Percentiles rank a stretch among this genome's conserved stretches.
Conservation (phyloP, 352 stramenopile species). For the Phytophthora kernoviae region DNA sequence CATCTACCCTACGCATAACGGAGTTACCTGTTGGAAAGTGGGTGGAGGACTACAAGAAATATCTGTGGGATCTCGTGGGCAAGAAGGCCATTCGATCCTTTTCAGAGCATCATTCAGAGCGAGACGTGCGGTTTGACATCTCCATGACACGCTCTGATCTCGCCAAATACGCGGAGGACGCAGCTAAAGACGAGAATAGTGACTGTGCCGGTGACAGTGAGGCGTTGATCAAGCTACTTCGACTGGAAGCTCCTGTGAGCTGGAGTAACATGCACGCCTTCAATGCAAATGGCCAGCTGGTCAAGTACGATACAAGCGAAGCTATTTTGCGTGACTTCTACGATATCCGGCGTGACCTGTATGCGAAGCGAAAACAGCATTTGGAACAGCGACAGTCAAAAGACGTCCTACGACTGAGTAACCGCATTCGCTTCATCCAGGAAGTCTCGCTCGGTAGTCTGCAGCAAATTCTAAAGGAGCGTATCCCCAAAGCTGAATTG, state of each 20-base stretch:
- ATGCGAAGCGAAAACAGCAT: conserved; percentile 83
- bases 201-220: conserved; percentile 30
- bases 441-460: conserved; percentile 94
- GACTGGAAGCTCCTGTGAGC: conserved; percentile 93
- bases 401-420: conserved; percentile 91
- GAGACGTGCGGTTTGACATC: conserved; percentile 84
- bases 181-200: conserved; percentile 16
- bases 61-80: conserved; percentile 92
- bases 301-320: conserved; percentile 90
- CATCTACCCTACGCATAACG: conserved; percentile 95
- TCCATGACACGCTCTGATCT: conserved; percentile 78
- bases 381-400: conserved; percentile 81
- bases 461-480: conserved; percentile 86
- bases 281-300: conserved; percentile 89
- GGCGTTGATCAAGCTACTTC: conserved; percentile 91
- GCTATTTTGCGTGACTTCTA: conserved; percentile 96
- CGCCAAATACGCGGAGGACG: conserved; percentile 69
- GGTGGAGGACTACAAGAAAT: conserved; percentile 99
- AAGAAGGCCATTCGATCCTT: conserved; percentile 91
- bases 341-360: conserved; percentile 89
- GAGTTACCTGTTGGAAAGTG: conserved; percentile 98
- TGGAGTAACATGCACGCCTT: conserved; percentile 99
- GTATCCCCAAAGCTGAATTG: conserved; percentile 66
- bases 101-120: conserved; percentile 97
- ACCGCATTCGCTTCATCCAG: conserved; percentile 98